phyloP scores from a whole-genome alignment of 441 rosid genomes.

The Erysimum pusillum region DNA sequence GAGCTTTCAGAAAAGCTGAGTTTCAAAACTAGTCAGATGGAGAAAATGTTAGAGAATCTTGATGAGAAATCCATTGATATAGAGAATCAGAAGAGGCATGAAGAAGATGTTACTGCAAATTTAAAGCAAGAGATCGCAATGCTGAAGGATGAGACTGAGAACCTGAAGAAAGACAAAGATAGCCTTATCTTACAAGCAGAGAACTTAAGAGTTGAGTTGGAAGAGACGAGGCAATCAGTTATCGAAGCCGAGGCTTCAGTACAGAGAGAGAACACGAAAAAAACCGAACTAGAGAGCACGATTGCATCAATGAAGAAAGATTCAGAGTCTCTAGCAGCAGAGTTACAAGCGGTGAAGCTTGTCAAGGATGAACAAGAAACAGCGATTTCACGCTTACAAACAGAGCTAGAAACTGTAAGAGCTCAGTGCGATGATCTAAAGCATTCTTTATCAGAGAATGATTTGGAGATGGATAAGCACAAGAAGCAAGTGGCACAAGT shows the following conservation, averaged over 20 bases:
- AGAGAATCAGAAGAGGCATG: slow-evolving; percentile 60
- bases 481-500: slow-evolving; percentile 61
- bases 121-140: slow-evolving; percentile 53
- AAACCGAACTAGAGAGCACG: slow-evolving; percentile 52
- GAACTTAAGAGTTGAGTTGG: slow-evolving; percentile 55
- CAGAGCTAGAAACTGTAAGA: slow-evolving; percentile 60
- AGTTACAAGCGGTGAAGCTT: slow-evolving; percentile 45
- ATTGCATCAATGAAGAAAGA: slow-evolving; percentile 64
- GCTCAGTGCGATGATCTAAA: slow-evolving; percentile 55
- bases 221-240: slow-evolving; percentile 51
- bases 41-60: slow-evolving; percentile 54
- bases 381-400: slow-evolving; percentile 47
- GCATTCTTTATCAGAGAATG: slow-evolving; percentile 56
- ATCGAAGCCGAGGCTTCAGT: slow-evolving; percentile 56
- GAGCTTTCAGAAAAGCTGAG: slow-evolving; percentile 54
- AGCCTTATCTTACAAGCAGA: slow-evolving; percentile 58
- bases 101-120: slow-evolving; percentile 57
- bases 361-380: slow-evolving; percentile 63
- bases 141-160: slow-evolving; percentile 64
- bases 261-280: slow-evolving; percentile 56
- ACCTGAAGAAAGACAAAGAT: slow-evolving; percentile 50
- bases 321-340: slow-evolving; percentile 55
- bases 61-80: slow-evolving; percentile 63
- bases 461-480: slow-evolving; percentile 69
- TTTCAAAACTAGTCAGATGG: slow-evolving; percentile 52